A percentile compares a stretch with the other conserved stretches of the same genome.
These are phyloP conservation scores for Plantago lanceolata DNA, from an alignment of 305 asterid genomes.

Conservation along the genomic window DNA sequence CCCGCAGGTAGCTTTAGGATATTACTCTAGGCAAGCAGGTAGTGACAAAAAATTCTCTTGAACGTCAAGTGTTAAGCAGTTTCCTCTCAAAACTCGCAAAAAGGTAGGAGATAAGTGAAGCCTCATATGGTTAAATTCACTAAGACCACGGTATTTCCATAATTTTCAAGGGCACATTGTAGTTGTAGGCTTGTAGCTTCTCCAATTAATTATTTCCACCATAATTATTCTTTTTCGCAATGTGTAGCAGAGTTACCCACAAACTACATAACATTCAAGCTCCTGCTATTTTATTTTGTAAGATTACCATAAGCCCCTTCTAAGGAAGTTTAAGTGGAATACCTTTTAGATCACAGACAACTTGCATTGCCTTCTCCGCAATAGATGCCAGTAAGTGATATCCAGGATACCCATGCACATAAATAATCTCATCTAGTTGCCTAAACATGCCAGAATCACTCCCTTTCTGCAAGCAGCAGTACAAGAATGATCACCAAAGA, in stretches of 20 bases:
- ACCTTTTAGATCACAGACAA: conserved; percentile 92
- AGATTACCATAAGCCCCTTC: background rate
- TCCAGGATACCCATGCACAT: conserved; percentile 64
- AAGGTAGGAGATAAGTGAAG: too few relatives aligned
- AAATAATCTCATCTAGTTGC: conserved; percentile 79
- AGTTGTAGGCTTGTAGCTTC: too few relatives aligned
- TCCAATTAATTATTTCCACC: too few relatives aligned
- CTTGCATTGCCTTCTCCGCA: conserved; percentile 70
- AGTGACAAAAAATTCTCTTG: too few relatives aligned
- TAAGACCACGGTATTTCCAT: too few relatives aligned
- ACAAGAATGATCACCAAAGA: conserved; percentile 19
- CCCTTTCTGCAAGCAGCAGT: conserved; percentile 55
- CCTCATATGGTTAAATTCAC: too few relatives aligned
- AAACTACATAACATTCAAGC: background rate
- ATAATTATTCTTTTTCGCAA: too few relatives aligned
- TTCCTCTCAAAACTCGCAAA: too few relatives aligned
- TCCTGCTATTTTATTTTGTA: conserved; percentile 1
- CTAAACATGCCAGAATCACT: conserved; percentile 81
- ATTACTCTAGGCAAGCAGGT: too few relatives aligned
- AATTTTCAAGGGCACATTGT: too few relatives aligned
- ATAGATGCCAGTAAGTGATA: conserved; percentile 55
- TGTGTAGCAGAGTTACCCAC: background rate
- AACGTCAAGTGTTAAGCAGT: too few relatives aligned
- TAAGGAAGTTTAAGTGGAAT: conserved; percentile 21
- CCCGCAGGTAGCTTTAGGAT: background rate